Base-by-base conservation (phyloP, 176 grass and related monocot species). In the Raddia guianensis region DNA sequence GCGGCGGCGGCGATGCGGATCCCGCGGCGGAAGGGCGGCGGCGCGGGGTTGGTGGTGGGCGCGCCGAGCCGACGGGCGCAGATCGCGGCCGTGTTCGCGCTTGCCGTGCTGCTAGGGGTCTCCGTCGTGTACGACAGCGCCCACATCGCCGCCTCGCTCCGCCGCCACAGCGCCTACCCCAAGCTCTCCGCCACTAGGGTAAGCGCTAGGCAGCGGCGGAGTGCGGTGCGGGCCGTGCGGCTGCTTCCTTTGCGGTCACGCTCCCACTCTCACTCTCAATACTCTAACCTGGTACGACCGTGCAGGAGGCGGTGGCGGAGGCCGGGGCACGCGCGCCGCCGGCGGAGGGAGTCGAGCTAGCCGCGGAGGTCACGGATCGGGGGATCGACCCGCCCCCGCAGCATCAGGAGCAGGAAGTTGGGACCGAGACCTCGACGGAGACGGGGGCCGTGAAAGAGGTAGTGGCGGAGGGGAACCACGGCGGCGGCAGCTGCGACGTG, bases 111-210 rank as follows among this genome's bases (percentile, higher is more conserved):
- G 67, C 83, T 90, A 0, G 83, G 59, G 33, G 73, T 90, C 33
- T 90, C 88, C 68, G 83, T 90, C 51, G 83, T 90, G 74, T 90
- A 86, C 83, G 83, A 90, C 73, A 86, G 83, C 88, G 83, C 88
- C 16, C 79, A 86, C 83, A 82, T 90, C 79, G 83, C 83, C 46
- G 83, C 83, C 51, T 86, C 87, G 62, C 83, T 77, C 42, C 78
- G 90, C 13, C 55, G 58, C 7, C 84, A 89, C 87, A 68, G 64
- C 18, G 33, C 49, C 1, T 82, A 66, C 72, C 69, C 59, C 72
- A 89, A 75, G 49, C 87, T 50, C 82, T 53, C 87, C 65, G 27
- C 56, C 51, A 21, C 47, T 0, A 81, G 7, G 82, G 87, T 89
- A 27, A 85, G 77, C 5, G 2, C 11, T 45, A 12, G 6, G 19